These are phyloP conservation scores for Pleurotus cornucopiae DNA, from an alignment of 768 basidiomycete species.

Conservation along the genomic window DNA sequence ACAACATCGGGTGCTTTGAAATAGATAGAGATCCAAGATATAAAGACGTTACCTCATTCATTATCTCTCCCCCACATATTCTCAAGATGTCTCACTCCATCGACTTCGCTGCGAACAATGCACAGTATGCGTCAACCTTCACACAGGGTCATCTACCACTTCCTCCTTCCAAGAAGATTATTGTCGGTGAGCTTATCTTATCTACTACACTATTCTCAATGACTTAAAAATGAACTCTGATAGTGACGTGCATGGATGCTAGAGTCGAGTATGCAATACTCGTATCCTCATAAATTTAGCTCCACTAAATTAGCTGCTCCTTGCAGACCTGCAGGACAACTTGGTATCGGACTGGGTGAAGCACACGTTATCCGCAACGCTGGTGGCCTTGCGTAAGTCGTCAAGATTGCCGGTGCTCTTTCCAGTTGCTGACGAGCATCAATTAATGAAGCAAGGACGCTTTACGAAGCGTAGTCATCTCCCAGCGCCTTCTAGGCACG, in stretches of 20 bases:
- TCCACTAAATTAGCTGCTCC: background rate
- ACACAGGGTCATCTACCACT: constrained; percentile 34
- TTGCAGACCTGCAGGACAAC: constrained; percentile 34
- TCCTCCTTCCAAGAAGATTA: constrained; percentile 37
- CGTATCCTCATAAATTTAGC: too few species aligned
- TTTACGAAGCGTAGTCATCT: constrained; percentile 62
- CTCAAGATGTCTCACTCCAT: constrained; percentile 4
- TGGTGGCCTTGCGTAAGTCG: constrained; percentile 3
- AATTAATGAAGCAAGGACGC: constrained; percentile 49
- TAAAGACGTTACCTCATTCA: too few species aligned
- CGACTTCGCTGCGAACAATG: constrained; percentile 32
- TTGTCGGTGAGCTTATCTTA: constrained; percentile 22
- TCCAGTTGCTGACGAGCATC: background rate
- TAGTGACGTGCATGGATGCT: constrained; percentile 55
- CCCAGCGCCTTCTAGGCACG: constrained; percentile 70
- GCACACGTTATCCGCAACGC: constrained; percentile 53
- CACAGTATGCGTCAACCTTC: constrained; percentile 34
- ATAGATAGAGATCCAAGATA: background rate
- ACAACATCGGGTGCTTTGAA: background rate
- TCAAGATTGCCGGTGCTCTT: background rate
- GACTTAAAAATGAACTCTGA: background rate
- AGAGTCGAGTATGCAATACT: constrained; percentile 34
- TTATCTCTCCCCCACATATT: too few species aligned
- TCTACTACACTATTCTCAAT: too few species aligned
- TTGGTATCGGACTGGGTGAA: constrained; percentile 47